phyloP scores from a whole-genome alignment of 2,329 filamentous ascomycete genomes.

The Ascomycota sp. region DNA sequence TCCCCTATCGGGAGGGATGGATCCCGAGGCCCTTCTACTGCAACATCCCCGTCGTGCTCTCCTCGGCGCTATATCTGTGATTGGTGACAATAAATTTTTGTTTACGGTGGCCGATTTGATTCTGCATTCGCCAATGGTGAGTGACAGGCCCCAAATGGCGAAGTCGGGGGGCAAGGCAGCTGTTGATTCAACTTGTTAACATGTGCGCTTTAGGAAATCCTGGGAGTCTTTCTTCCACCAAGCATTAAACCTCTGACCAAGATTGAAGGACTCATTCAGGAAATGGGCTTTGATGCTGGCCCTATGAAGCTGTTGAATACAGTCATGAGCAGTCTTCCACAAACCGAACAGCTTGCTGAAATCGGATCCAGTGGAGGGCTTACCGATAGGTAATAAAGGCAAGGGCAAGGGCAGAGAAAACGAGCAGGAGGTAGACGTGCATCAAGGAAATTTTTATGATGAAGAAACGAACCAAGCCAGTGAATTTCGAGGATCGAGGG shows the following conservation, averaged over 20 bases:
- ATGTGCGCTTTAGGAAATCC: not conserved
- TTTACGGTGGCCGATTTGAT: not conserved
- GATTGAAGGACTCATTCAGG: not conserved
- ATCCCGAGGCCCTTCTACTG: not conserved
- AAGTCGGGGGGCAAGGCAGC: not conserved
- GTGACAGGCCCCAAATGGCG: not conserved
- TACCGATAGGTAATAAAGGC: too few relatives aligned
- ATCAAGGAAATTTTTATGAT: too few relatives aligned
- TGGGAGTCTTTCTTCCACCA: not conserved
- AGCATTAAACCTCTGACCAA: not conserved
- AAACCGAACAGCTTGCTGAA: too few relatives aligned
- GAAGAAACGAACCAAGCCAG: too few relatives aligned
- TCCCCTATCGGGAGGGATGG: not conserved
- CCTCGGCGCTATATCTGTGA: not conserved
- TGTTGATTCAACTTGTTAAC: not conserved
- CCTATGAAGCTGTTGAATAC: not conserved
- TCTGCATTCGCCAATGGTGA: not conserved
- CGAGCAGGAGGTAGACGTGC: too few relatives aligned
- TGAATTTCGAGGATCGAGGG: too few relatives aligned
- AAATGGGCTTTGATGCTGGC: not conserved
- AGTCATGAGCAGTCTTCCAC: not conserved
- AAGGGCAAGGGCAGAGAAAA: too few relatives aligned
- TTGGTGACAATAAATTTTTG: constrained; percentile 2
- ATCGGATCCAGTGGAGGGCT: too few relatives aligned
- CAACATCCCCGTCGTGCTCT: not conserved